phyloP scores from a whole-genome alignment of 257 asterid genomes.

The Solanum chaucha region DNA sequence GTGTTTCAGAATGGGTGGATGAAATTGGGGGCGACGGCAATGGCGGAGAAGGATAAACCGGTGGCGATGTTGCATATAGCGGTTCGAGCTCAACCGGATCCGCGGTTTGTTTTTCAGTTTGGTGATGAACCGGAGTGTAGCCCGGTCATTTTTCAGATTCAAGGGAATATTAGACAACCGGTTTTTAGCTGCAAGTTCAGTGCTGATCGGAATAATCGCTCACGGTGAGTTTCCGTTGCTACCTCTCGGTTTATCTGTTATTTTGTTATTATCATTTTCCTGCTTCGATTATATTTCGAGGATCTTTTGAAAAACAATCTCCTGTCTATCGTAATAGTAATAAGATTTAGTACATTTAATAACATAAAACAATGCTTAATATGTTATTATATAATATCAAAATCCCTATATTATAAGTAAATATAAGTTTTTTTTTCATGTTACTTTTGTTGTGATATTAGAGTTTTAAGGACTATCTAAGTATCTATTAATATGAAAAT shows the following conservation, averaged over 20 bases:
- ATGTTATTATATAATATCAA: not conserved
- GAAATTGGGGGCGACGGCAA: slow-evolving; percentile 36
- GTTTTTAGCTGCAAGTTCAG: slow-evolving; percentile 88
- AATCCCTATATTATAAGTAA: too few relatives aligned
- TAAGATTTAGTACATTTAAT: too few relatives aligned
- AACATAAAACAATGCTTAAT: too few relatives aligned
- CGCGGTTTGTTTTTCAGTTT: slow-evolving; percentile 76
- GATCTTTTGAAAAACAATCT: too few relatives aligned
- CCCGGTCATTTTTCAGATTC: slow-evolving; percentile 82
- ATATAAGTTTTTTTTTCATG: not conserved
- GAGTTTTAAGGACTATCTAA: not conserved
- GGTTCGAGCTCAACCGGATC: slow-evolving; percentile 81
- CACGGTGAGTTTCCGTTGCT: slow-evolving; percentile 44
- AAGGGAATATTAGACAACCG: slow-evolving; percentile 76
- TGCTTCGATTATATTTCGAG: accelerated
- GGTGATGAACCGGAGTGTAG: slow-evolving; percentile 94
- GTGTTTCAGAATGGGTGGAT: slow-evolving; percentile 68
- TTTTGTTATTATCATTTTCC: accelerated
- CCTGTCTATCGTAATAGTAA: too few relatives aligned
- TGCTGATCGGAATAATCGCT: slow-evolving; percentile 66
- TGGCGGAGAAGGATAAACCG: slow-evolving; percentile 4
- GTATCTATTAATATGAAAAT: too few relatives aligned
- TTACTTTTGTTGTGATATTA: not conserved
- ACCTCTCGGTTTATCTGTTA: not conserved
- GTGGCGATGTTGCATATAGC: slow-evolving; percentile 44